phyloP scores from a whole-genome alignment of 768 basidiomycete genomes.

The Lyophyllum atratum region DNA sequence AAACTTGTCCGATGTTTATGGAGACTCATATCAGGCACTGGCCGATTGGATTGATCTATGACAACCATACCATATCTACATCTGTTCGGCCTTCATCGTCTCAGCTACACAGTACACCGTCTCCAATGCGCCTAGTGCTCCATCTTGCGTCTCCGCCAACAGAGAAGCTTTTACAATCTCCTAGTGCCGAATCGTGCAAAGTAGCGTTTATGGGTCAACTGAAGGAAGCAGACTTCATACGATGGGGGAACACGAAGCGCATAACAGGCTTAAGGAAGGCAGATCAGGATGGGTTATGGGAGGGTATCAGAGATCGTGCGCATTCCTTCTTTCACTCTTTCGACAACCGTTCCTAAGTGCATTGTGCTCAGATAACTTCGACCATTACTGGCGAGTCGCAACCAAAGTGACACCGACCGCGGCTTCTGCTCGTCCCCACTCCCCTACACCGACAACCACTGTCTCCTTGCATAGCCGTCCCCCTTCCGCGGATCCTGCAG shows the following conservation, averaged over 20 bases:
- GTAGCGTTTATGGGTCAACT: slow-evolving; percentile 94
- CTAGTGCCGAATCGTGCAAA: slow-evolving; percentile 85
- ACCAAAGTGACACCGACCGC: slow-evolving; percentile 90
- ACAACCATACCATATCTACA: slow-evolving; percentile 71
- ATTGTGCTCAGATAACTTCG: slow-evolving; percentile 79
- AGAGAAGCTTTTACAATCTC: slow-evolving; percentile 81
- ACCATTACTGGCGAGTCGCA: slow-evolving; percentile 92
- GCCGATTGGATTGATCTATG: slow-evolving; percentile 94
- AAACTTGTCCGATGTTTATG: slow-evolving; percentile 7
- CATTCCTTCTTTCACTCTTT: slow-evolving; percentile 9
- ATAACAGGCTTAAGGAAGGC: slow-evolving; percentile 88
- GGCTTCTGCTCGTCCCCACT: slow-evolving; percentile 57
- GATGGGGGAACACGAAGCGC: slow-evolving; percentile 95
- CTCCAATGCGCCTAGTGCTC: slow-evolving; percentile 77
- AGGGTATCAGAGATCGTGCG: slow-evolving; percentile 93
- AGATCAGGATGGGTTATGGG: slow-evolving; percentile 97
- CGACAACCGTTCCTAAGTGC: slow-evolving; percentile 2
- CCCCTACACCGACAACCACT: slow-evolving; percentile 55
- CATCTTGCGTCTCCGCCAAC: slow-evolving; percentile 87
- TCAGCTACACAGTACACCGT: slow-evolving; percentile 38
- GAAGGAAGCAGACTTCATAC: slow-evolving; percentile 95
- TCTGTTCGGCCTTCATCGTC: slow-evolving; percentile 54
- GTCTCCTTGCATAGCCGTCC: slow-evolving; percentile 66
- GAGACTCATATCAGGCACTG: slow-evolving; percentile 76
- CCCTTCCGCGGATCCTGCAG: slow-evolving; percentile 61